Evolutionary conservation across 2,329 filamentous ascomycete genomes (phyloP), one percentile per base, ranked within the genome.

Genomic region (Aspergillus aculeatinus): DNA sequence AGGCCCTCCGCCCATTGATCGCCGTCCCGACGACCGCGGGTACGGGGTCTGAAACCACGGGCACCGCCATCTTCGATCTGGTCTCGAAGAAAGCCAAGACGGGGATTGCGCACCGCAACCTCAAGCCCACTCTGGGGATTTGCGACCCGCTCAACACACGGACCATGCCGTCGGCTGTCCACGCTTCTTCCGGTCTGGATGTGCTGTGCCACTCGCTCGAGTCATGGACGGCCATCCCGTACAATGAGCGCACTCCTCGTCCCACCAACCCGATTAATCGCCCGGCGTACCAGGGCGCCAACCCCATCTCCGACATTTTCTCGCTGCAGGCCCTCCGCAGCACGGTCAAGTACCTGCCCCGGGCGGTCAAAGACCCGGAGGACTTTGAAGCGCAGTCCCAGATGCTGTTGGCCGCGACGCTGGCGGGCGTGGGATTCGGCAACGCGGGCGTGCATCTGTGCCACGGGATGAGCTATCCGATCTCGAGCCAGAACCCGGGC

Each of bases 281-380:
- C 4, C 95, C 95, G 0, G 93, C 95, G 0, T 99, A 99, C 73
- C 95, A 99, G 76, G 95, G 95, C 47, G 92, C 95, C 6, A 99
- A 99, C 74, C 95, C 95, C 2, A 99, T 99, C 68, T 96, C 91
- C 48, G 95, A 99, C 74, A 94, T 99, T 66, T 99, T 99, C 81
- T 96, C 91, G 3, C 83, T 99, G 21, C 89, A 91, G 68, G 93
- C 95, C 0, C 84, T 99, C 5, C 84, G 86, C 31, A 85, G 86
- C 68, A 96, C 93, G 0, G 87, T 97, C 65, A 93, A 96, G 78
- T 99, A 97, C 72, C 87, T 99, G 0, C 95, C 94, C 0, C 87
- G 94, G 58, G 89, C 92, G 0, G 90, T 96, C 3, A 87, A 84
- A 60, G 90, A 98, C 69, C 92, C 94, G 0, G 92, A 96, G 35